These are phyloP conservation scores for Aspergillus leporis DNA, from an alignment of 495 filamentous ascomycete genomes.

Conservation along the genomic window DNA sequence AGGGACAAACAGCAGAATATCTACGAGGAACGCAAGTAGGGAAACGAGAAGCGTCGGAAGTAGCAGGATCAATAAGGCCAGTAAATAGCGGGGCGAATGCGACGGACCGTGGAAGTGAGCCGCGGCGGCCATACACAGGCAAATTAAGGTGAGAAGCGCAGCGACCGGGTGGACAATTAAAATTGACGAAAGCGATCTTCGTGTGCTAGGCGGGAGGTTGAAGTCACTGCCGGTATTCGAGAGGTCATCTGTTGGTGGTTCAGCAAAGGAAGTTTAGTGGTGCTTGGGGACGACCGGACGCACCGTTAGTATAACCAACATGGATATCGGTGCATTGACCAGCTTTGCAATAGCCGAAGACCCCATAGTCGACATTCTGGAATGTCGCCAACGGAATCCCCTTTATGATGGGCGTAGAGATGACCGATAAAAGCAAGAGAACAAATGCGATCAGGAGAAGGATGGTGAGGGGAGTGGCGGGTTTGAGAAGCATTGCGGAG, in stretches of 20 bases:
- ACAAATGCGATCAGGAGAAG: constrained; percentile 84
- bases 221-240: constrained; percentile 56
- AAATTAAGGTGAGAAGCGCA: constrained; percentile 80
- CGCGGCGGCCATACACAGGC: constrained; percentile 73
- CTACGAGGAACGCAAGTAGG: constrained; percentile 86
- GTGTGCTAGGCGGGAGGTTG: constrained; percentile 69
- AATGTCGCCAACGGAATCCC: constrained; percentile 79
- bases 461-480: constrained; percentile 87
- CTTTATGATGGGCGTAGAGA: constrained; percentile 91
- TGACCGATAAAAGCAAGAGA: constrained; percentile 79
- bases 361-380: constrained; percentile 78
- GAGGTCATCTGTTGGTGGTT: constrained; percentile 39
- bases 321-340: constrained; percentile 66
- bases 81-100: constrained; percentile 88
- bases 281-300: constrained; percentile 35
- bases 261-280: constrained; percentile 17
- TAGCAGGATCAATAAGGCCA: constrained; percentile 79
- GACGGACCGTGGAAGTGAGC: constrained; percentile 88
- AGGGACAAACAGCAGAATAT: constrained; percentile 94
- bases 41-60: constrained; percentile 83
- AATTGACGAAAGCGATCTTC: constrained; percentile 84
- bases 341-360: constrained; percentile 83
- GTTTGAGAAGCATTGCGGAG: constrained; percentile 65
- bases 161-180: constrained; percentile 92
- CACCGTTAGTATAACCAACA: constrained; percentile 86